Percentiles rank a stretch among this genome's conserved stretches.
Evolutionary conservation across 768 basidiomycete species (phyloP).

Genomic region (Termitomyces sp.): DNA sequence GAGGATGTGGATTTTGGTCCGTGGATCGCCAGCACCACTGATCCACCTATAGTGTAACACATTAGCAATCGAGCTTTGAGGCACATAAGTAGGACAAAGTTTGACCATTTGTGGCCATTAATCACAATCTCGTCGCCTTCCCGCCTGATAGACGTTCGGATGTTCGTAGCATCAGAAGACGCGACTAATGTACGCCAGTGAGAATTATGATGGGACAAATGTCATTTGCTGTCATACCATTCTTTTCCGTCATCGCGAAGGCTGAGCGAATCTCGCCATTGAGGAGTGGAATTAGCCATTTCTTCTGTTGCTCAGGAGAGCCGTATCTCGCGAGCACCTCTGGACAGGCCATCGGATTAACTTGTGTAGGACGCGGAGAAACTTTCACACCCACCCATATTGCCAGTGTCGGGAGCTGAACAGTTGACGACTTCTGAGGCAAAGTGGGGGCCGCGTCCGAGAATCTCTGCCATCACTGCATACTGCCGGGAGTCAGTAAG

Average conservation of each 20-base stretch:
- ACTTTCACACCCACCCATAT: constrained; percentile 68
- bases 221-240: constrained; percentile 39
- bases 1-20: constrained; percentile 85
- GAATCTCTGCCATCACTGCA: constrained; percentile 94
- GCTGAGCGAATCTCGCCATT: constrained; percentile 92
- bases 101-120: constrained; percentile 93
- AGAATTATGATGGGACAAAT: neutral
- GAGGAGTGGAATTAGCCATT: constrained; percentile 83
- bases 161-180: constrained; percentile 96
- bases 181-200: constrained; percentile 45
- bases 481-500: constrained; percentile 46
- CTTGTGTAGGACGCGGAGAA: neutral
- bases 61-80: neutral
- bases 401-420: constrained; percentile 95
- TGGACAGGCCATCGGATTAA: constrained; percentile 24
- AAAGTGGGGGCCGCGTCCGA: constrained; percentile 78
- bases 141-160: constrained; percentile 76
- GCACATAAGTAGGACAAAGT: neutral
- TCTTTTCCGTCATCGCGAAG: constrained; percentile 96
- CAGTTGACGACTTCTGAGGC: constrained; percentile 90
- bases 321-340: constrained; percentile 97
- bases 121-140: constrained; percentile 89
- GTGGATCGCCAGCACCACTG: constrained; percentile 92
- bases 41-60: constrained; percentile 70
- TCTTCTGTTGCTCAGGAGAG: constrained; percentile 83